These are phyloP conservation scores for Stachybotrys chlorohalonatus DNA, from an alignment of 2,329 filamentous ascomycete genomes.

Conservation along the genomic window DNA sequence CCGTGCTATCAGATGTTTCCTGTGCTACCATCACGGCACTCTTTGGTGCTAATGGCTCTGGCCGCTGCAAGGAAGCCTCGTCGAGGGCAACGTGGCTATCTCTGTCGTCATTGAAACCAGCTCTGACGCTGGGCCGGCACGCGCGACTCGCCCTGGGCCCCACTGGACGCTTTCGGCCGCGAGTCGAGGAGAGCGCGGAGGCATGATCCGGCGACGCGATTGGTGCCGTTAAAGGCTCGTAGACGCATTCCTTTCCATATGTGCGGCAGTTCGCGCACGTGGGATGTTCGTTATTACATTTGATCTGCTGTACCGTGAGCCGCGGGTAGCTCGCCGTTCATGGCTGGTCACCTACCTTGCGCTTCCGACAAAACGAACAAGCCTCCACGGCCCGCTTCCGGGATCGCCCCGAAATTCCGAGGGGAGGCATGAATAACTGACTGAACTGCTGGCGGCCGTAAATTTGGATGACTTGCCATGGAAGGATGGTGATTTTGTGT, in stretches of 20 bases:
- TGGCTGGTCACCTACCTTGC: no score
- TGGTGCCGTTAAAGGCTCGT: conserved; percentile 19
- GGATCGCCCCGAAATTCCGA: conserved; percentile 4
- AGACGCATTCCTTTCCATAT: conserved; percentile 33
- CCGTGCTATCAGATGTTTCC: neutral
- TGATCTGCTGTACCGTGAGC: conserved; percentile 27
- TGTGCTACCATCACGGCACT: neutral
- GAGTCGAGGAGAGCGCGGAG: no score
- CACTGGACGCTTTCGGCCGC: no score
- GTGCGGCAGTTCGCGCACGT: conserved; percentile 35
- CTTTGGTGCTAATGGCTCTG: no score
- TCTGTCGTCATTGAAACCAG: neutral
- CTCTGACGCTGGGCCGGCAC: no score
- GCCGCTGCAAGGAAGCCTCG: neutral
- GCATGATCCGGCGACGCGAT: conserved; percentile 3
- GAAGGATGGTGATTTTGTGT: no score
- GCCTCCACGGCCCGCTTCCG: conserved; percentile 18
- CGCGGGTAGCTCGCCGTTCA: conserved; percentile 1
- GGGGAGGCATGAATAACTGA: neutral
- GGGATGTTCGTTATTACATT: conserved; percentile 36
- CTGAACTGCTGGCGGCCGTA: no score
- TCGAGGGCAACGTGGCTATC: neutral
- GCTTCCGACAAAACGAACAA: conserved; percentile 18
- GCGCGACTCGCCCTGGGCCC: no score
- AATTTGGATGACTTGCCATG: no score